A percentile compares a stretch with the other conserved stretches of the same genome.
Evolutionary conservation across 306 rosid genomes (phyloP).

Genomic region (Casuarina cunninghamiana): DNA sequence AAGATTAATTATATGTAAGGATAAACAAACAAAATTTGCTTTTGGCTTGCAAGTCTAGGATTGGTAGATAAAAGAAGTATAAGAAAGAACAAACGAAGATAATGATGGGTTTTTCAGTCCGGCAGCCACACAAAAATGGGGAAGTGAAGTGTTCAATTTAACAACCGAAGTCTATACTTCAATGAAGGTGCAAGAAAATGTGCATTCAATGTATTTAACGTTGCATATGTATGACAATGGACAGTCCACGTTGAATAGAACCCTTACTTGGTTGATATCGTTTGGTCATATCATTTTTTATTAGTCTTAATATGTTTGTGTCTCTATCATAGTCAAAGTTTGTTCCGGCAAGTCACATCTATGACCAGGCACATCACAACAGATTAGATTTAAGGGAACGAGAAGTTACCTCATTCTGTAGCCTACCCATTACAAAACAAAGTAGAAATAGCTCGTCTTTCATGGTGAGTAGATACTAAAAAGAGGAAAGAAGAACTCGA

Average conservation of each 20-base stretch:
- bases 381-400: too few relatives aligned
- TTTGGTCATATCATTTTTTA: neutral
- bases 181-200: neutral
- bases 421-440: too few relatives aligned
- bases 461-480: neutral
- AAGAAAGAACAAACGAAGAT: constrained; percentile 7
- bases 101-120: neutral
- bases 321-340: neutral
- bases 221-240: neutral
- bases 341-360: neutral
- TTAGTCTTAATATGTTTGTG: neutral
- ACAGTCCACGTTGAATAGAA: neutral
- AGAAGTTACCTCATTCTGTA: too few relatives aligned
- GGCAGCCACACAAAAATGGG: neutral
- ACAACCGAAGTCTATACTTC: neutral
- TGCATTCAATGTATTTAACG: neutral
- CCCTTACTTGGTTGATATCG: neutral
- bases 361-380: too few relatives aligned
- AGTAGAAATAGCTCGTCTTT: too few relatives aligned
- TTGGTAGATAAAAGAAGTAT: constrained; percentile 2
- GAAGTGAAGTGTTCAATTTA: constrained; percentile 14
- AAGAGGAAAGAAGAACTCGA: too few relatives aligned
- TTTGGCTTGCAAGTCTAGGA: constrained; percentile 5
- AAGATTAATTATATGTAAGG: neutral
- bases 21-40: neutral